Conservation (phyloP, 2,329 filamentous ascomycete species). For the Ophiocordyceps polyrhachis-furcata region DNA sequence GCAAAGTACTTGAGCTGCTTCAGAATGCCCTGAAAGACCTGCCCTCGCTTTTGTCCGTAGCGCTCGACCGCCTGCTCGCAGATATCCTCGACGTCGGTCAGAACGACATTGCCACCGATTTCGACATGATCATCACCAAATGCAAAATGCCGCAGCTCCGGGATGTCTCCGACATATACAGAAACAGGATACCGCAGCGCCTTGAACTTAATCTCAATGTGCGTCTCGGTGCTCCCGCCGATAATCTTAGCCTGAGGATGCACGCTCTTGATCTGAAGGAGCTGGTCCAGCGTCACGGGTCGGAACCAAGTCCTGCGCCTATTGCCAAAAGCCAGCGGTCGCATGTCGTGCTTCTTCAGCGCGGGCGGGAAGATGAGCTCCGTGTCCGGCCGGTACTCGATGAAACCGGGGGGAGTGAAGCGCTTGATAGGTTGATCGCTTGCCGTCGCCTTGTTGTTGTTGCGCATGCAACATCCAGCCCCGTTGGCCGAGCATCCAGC, state of each 20-base stretch:
- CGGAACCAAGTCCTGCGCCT: constrained; percentile 90
- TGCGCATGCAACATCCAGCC: constrained; percentile 52
- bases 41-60: constrained; percentile 52
- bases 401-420: constrained; percentile 80
- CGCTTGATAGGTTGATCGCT: constrained; percentile 36
- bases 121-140: constrained; percentile 72
- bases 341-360: constrained; percentile 66
- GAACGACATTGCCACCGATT: constrained; percentile 77
- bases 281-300: constrained; percentile 67
- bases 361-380: constrained; percentile 87
- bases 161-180: constrained; percentile 83
- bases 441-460: constrained; percentile 28
- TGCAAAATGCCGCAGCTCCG: constrained; percentile 66
- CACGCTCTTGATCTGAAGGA: constrained; percentile 77
- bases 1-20: constrained; percentile 94
- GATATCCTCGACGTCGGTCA: constrained; percentile 81
- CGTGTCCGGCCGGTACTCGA: constrained; percentile 83
- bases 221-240: constrained; percentile 88
- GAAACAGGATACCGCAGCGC: constrained; percentile 77
- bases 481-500: constrained; percentile 24
- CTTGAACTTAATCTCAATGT: constrained; percentile 98
- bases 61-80: constrained; percentile 60
- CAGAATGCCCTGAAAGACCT: constrained; percentile 77
- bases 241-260: constrained; percentile 85
- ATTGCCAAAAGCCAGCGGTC: constrained; percentile 74